phyloP scores from a whole-genome alignment of 768 basidiomycete genomes.

The Lactifluus rugatus region DNA sequence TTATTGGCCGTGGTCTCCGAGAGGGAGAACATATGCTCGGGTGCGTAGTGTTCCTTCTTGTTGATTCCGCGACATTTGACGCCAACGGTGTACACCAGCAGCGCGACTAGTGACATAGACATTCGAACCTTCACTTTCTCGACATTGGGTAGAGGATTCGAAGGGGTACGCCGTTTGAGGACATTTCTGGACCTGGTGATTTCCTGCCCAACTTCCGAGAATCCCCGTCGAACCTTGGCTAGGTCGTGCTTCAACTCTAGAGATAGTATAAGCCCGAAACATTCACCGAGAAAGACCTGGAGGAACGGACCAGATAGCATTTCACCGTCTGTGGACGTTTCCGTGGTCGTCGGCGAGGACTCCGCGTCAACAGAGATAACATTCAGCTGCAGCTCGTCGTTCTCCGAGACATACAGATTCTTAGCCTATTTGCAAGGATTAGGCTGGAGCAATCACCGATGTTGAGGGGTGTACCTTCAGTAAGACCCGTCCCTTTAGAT shows the following conservation, averaged over 20 bases:
- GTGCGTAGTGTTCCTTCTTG: conserved; percentile 73
- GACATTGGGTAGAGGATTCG: conserved; percentile 2
- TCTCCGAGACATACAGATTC: conserved; percentile 51
- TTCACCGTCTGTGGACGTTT: conserved; percentile 27
- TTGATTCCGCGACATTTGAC: conserved; percentile 91
- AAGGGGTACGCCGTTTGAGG: conserved; percentile 23
- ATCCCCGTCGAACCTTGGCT: conserved; percentile 19
- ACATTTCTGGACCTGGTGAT: conserved; percentile 33
- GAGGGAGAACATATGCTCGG: conserved; percentile 87
- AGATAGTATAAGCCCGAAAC: conserved; percentile 8
- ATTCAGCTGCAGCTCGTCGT: conserved; percentile 28
- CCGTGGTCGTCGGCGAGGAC: conserved; percentile 34
- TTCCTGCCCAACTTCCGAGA: conserved; percentile 32
- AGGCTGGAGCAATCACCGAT: background rate
- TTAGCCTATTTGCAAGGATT: conserved; percentile 44
- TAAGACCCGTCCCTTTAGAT: conserved; percentile 66
- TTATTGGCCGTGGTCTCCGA: conserved; percentile 77
- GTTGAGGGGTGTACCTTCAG: conserved; percentile 51
- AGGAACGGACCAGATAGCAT: conserved; percentile 15
- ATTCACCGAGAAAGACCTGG: background rate
- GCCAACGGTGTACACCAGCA: conserved; percentile 91
- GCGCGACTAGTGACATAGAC: conserved; percentile 59
- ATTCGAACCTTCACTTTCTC: conserved; percentile 47
- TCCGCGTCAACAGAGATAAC: conserved; percentile 31
- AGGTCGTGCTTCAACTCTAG: conserved; percentile 9